A percentile compares a stretch with the other conserved stretches of the same genome.
Evolutionary conservation across 2,329 filamentous ascomycete genomes (phyloP).

Genomic region (Aspergillus tanneri): DNA sequence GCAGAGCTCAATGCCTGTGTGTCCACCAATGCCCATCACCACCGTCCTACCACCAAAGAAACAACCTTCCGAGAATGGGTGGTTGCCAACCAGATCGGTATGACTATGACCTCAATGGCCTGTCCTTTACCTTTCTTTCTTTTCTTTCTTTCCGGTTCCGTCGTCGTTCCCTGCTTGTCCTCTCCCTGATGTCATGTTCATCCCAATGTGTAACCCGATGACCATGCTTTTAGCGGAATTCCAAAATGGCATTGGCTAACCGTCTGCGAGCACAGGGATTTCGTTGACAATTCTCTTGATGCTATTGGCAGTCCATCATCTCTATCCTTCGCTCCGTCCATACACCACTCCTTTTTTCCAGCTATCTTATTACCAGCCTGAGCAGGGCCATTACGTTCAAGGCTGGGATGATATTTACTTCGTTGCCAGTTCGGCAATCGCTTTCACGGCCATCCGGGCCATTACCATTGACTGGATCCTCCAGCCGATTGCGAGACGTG

Average conservation of each 20-base stretch:
- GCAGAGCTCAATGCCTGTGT: constrained; percentile 44
- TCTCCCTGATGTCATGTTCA: not conserved
- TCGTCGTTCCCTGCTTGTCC: not conserved
- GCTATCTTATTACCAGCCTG: constrained; percentile 75
- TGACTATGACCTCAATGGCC: constrained; percentile 30
- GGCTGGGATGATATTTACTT: constrained; percentile 79
- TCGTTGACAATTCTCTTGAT: constrained; percentile 82
- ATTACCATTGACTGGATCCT: constrained; percentile 84
- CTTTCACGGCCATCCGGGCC: constrained; percentile 84
- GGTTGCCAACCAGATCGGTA: constrained; percentile 78
- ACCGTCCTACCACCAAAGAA: constrained; percentile 33
- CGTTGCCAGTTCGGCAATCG: constrained; percentile 73
- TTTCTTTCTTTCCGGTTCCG: not conserved
- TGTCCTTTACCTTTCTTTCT: not conserved
- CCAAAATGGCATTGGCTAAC: constrained; percentile 10
- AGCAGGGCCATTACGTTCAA: constrained; percentile 67
- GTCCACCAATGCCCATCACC: constrained; percentile 32
- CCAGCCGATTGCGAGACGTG: constrained; percentile 69
- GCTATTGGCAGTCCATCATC: constrained; percentile 75
- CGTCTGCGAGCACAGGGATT: constrained; percentile 58
- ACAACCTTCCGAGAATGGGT: constrained; percentile 59
- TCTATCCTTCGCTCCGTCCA: constrained; percentile 74
- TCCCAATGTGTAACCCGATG: not conserved
- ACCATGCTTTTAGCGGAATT: not conserved
- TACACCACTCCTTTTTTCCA: constrained; percentile 86